Conservation (phyloP, 2,329 filamentous ascomycete species). For the Aspergillus arachidicola region DNA sequence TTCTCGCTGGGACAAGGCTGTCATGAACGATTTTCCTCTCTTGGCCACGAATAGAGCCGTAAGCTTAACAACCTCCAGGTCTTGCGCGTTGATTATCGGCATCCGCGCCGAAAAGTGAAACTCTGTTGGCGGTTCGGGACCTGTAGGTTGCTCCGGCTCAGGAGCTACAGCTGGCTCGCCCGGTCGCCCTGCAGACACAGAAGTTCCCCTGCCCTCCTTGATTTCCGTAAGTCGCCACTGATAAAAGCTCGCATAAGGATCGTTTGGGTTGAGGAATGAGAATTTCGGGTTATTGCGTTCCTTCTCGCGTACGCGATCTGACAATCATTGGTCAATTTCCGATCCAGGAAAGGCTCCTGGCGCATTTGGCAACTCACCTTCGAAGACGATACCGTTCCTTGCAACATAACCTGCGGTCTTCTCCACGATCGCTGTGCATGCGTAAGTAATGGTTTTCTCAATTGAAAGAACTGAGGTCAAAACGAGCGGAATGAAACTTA, state of each 20-base stretch:
- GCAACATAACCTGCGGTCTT: conserved; percentile 93
- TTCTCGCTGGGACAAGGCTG: conserved; percentile 83
- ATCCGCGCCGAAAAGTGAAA: conserved; percentile 95
- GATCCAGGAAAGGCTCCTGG: not conserved
- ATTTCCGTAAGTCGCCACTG: conserved; percentile 88
- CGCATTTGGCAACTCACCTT: conserved; percentile 48
- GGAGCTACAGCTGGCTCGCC: conserved; percentile 61
- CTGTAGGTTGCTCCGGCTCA: conserved; percentile 69
- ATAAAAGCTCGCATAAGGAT: conserved; percentile 88
- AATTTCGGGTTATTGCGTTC: conserved; percentile 86
- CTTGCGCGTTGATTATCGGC: conserved; percentile 95
- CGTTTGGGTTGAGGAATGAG: conserved; percentile 76
- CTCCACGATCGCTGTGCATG: conserved; percentile 68
- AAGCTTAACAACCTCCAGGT: conserved; percentile 72
- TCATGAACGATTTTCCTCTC: conserved; percentile 91
- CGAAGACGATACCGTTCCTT: conserved; percentile 67
- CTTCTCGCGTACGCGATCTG: conserved; percentile 80
- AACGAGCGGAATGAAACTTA: conserved; percentile 21
- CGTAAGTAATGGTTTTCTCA: conserved; percentile 22
- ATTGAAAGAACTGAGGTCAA: not conserved
- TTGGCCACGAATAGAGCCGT: conserved; percentile 92
- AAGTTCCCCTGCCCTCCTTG: conserved; percentile 77
- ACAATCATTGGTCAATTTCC: not conserved
- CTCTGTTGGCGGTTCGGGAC: conserved; percentile 80
- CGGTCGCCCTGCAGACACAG: conserved; percentile 72